Evolutionary conservation across 805 yeast genomes (phyloP).

Genomic region (Ogataea philodendri): DNA sequence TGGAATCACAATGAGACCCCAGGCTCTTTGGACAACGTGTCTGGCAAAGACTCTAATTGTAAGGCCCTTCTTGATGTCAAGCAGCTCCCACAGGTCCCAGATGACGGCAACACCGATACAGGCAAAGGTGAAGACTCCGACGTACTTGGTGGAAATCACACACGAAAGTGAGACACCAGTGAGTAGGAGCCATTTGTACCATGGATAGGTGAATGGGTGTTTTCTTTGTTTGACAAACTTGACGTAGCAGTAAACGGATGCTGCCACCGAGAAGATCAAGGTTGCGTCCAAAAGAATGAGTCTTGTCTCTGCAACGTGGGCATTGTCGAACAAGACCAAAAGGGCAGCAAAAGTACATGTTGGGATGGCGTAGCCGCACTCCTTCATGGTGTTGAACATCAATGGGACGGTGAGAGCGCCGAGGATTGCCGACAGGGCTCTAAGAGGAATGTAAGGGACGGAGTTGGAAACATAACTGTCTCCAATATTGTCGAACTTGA

Average conservation of each 20-base stretch:
- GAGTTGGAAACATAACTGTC: conserved; percentile 72
- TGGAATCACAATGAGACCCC: conserved; percentile 74
- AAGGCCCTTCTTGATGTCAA: conserved; percentile 70
- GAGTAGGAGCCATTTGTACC: conserved; percentile 86
- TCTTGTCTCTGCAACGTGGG: conserved; percentile 87
- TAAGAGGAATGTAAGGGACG: conserved; percentile 83
- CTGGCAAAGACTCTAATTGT: conserved; percentile 52
- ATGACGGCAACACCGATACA: conserved; percentile 85
- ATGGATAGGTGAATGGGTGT: conserved; percentile 59
- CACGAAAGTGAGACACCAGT: conserved; percentile 88
- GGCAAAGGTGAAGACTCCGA: conserved; percentile 88
- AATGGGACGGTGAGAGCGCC: conserved; percentile 83
- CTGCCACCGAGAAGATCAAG: conserved; percentile 76
- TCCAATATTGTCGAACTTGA: conserved; percentile 89
- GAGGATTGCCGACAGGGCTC: conserved; percentile 74
- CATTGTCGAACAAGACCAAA: conserved; percentile 81
- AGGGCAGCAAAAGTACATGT: conserved; percentile 76
- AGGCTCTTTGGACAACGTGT: conserved; percentile 75
- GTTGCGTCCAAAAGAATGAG: conserved; percentile 91
- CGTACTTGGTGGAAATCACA: conserved; percentile 94
- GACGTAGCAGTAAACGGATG: conserved; percentile 73
- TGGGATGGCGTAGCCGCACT: conserved; percentile 73
- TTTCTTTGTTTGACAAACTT: conserved; percentile 70
- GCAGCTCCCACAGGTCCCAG: conserved; percentile 82
- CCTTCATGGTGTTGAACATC: conserved; percentile 81